These are phyloP conservation scores for Rhizopus stolonifer DNA, from an alignment of 371 early-diverging fungal species.

Conservation along the genomic window DNA sequence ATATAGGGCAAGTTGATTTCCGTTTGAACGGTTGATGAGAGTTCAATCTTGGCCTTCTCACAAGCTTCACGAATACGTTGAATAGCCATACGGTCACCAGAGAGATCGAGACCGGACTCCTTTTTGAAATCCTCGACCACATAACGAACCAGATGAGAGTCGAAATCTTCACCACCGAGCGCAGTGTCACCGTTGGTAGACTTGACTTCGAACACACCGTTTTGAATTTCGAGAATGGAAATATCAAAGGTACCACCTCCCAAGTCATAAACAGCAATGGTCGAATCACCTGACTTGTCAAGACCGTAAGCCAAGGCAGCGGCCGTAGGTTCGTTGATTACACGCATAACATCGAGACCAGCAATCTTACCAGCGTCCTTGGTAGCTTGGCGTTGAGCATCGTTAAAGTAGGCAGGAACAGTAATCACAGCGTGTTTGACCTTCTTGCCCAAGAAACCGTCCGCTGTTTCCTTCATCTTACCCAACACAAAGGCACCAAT, in stretches of 20 bases:
- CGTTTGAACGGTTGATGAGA: conserved; percentile 90
- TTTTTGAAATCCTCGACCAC: conserved; percentile 89
- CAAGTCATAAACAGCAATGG: conserved; percentile 98
- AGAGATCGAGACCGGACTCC: conserved; percentile 69
- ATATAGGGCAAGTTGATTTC: conserved; percentile 97
- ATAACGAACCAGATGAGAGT: conserved; percentile 82
- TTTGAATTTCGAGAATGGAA: conserved; percentile 95
- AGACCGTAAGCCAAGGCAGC: conserved; percentile 98
- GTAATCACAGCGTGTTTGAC: conserved; percentile 93
- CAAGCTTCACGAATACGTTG: conserved; percentile 96
- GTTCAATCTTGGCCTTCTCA: conserved; percentile 98
- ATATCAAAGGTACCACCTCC: conserved; percentile 99
- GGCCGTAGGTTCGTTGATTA: conserved; percentile 97
- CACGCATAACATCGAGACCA: conserved; percentile 90
- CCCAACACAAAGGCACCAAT: conserved; percentile 89
- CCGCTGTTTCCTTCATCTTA: conserved; percentile 91
- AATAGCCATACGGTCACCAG: conserved; percentile 86
- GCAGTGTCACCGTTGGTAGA: conserved; percentile 97
- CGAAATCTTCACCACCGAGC: conserved; percentile 99
- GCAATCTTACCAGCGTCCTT: conserved; percentile 95
- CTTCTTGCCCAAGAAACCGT: conserved; percentile 80
- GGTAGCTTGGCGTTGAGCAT: conserved; percentile 95
- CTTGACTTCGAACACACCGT: conserved; percentile 98
- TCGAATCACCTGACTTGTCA: conserved; percentile 90
- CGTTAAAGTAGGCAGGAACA: conserved; percentile 78